Evolutionary conservation across 352 stramenopile genomes (phyloP).

Genomic region (Porosira glacialis): DNA sequence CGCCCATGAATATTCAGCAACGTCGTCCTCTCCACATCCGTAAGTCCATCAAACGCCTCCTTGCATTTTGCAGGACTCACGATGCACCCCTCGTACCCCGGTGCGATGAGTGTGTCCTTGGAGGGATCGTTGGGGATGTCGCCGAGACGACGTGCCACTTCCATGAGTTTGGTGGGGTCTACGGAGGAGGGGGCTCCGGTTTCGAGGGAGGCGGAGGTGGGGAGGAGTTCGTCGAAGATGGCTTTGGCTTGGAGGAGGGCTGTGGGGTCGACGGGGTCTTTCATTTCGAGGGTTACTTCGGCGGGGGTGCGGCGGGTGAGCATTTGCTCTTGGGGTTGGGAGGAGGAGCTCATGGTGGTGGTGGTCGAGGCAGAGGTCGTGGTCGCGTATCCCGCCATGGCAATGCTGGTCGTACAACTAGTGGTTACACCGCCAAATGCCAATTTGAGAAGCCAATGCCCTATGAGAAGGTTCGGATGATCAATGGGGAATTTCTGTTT

Average conservation of each 20-base stretch:
- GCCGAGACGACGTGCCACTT: slow-evolving; percentile 60
- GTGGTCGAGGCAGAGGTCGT: too few species aligned
- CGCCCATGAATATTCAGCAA: slow-evolving; percentile 86
- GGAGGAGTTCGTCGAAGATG: slow-evolving; percentile 67
- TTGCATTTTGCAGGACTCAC: slow-evolving; percentile 55
- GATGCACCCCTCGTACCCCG: too few species aligned
- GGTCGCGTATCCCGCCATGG: too few species aligned
- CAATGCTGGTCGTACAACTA: too few species aligned
- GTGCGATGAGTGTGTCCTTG: too few species aligned
- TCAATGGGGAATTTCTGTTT: too few species aligned
- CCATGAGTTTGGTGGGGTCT: slow-evolving; percentile 47
- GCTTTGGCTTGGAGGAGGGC: slow-evolving; percentile 79
- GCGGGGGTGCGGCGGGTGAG: slow-evolving; percentile 57
- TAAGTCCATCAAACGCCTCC: slow-evolving; percentile 84
- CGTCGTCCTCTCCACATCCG: slow-evolving; percentile 79
- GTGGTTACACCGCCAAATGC: too few species aligned
- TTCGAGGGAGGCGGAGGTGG: neutral
- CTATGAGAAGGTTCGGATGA: too few species aligned
- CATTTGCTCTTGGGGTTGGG: slow-evolving; percentile 6
- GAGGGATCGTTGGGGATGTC: slow-evolving; percentile 59
- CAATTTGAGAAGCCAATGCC: too few species aligned
- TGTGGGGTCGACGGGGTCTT: slow-evolving; percentile 81
- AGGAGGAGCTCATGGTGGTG: neutral
- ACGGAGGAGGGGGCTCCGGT: slow-evolving; percentile 9
- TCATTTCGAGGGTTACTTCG: slow-evolving; percentile 73